Conservation (phyloP, 179 eudicot species). For the Amaranthus tricolor region DNA sequence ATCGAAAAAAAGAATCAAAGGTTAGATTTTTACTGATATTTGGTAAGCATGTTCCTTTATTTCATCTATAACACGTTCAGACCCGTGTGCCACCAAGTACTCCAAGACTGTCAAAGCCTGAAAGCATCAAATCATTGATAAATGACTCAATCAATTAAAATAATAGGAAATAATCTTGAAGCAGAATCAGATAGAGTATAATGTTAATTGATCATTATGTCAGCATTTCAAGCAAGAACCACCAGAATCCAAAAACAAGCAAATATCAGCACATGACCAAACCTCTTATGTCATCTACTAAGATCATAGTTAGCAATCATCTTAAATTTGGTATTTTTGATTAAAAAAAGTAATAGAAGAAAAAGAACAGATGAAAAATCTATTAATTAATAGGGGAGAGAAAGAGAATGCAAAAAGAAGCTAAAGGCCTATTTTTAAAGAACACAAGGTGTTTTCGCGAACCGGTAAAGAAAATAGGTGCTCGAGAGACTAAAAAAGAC, state of each 20-base stretch:
- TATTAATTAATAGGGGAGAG: too few relatives aligned
- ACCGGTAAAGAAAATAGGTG: too few relatives aligned
- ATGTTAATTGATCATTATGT: background rate
- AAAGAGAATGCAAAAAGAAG: too few relatives aligned
- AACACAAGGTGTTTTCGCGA: background rate
- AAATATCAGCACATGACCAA: background rate
- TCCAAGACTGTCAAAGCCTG: constrained; percentile 96
- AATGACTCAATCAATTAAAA: constrained; percentile 10
- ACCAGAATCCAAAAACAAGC: background rate
- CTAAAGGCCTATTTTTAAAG: background rate
- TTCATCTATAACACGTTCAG: constrained; percentile 93
- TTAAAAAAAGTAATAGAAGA: too few relatives aligned
- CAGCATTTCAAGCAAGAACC: background rate
- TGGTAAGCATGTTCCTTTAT: constrained; percentile 94
- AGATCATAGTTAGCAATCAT: too few relatives aligned
- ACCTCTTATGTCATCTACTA: background rate
- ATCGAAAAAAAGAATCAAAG: constrained; percentile 12
- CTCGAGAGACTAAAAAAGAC: background rate
- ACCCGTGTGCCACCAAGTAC: constrained; percentile 92
- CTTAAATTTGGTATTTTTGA: too few relatives aligned
- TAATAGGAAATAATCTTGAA: background rate
- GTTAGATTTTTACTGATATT: constrained; percentile 56
- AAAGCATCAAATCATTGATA: constrained; percentile 11
- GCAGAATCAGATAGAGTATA: background rate
- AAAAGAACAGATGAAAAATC: too few relatives aligned